Base-by-base conservation (phyloP, 352 stramenopile genomes). In the Aphanomyces stellatus region DNA sequence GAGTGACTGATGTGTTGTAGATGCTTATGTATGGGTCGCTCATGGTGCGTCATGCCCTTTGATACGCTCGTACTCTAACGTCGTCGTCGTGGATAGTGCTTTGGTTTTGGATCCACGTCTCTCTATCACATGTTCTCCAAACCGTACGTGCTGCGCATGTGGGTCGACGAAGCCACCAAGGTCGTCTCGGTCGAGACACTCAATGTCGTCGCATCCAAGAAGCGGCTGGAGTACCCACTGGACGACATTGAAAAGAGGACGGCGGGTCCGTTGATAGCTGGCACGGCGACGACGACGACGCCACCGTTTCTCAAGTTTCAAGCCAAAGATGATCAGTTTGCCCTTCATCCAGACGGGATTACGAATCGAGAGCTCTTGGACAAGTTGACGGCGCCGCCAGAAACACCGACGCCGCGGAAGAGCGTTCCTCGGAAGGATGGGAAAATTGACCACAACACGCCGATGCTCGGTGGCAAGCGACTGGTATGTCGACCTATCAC, bases 381-480 rank as follows among this genome's bases (percentile, higher is more conserved):
- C 55, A 63, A 46, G 24, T 34, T 28, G 13, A 28, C 15, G 43
- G 35, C 22, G 11, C 22, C 30, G 15, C 35, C 42, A 8, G 25
- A 24, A 22, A 27, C 60, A 8, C 34, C 48, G 15, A 22, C 48
- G 13, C 33, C 48, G 11, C 60, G 41, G 30, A 49, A 37, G 13
- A 11, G 28, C 19, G 24, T 31, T 56, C 19, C 46, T 43, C 43
- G 60, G 4, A 59, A 57, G 25, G 60, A 67, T n/a, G n/a, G n/a
- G 1, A 67, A 67, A 37, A 7, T 31, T 4, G 33, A 35, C 15
- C 37, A 55, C 24, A 28, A 22, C 5, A 37, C 22, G 0, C 60
- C 60, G 11, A 67, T 67, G 60, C 60, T 51, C 8, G 33, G 48
- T 59, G 60, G 60, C 30, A 56, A 67, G 46, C 60, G 37, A 5